These are phyloP conservation scores for Calendula officinalis DNA, from an alignment of 129 eudicot species.

Conservation along the genomic window DNA sequence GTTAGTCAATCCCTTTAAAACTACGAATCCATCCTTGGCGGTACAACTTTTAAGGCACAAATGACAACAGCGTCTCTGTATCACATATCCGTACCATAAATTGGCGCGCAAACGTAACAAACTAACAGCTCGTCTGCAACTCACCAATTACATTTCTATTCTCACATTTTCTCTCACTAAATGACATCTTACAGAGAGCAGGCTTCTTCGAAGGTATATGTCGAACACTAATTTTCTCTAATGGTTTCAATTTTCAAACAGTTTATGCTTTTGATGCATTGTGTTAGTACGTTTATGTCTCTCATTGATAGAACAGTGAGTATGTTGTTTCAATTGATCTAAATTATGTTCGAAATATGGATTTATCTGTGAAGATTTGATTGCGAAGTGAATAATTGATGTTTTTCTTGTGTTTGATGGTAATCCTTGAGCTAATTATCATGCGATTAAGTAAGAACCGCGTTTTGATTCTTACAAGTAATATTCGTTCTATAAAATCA, in stretches of 20 bases:
- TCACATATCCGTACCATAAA: constrained; percentile 2
- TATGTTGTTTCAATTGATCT: not conserved
- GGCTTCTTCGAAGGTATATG: constrained; percentile 27
- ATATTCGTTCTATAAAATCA: not conserved
- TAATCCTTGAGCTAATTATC: not conserved
- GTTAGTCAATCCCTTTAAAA: no score
- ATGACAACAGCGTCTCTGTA: not conserved
- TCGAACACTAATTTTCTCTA: constrained; percentile 28
- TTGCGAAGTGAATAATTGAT: constrained; percentile 24
- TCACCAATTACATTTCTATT: constrained; percentile 11
- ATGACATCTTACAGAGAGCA: constrained; percentile 16
- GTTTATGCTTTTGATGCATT: constrained; percentile 19
- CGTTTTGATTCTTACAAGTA: constrained; percentile 4
- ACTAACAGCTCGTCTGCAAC: constrained; percentile 28
- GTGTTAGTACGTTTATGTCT: constrained; percentile 13
- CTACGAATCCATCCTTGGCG: not conserved
- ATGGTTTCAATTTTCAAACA: not conserved
- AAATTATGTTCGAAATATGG: constrained; percentile 14
- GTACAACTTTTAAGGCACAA: constrained; percentile 19
- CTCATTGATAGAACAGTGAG: not conserved
- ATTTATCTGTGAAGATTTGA: constrained; percentile 33
- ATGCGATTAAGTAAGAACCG: not conserved
- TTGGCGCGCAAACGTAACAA: constrained; percentile 29
- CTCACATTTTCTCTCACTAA: constrained; percentile 25
- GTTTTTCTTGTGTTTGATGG: constrained; percentile 34